Conservation (phyloP, 257 asterid genomes). For the Apocynum venetum region DNA sequence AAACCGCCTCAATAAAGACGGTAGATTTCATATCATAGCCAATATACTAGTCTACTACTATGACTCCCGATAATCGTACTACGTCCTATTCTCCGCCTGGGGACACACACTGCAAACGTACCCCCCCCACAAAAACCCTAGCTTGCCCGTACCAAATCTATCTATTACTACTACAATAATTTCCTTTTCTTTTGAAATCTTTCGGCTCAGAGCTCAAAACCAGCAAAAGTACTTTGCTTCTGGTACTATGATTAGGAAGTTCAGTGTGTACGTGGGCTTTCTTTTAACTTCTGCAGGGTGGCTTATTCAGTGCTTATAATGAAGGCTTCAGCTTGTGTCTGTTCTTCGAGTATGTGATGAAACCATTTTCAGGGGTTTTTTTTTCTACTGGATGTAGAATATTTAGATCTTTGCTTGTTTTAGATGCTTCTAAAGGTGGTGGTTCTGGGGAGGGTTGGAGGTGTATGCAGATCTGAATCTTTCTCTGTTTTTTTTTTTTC, state of each 20-base stretch:
- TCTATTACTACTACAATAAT: neutral
- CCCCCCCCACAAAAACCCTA: no score
- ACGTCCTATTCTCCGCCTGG: no score
- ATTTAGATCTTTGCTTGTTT: neutral
- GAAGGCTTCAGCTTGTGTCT: neutral
- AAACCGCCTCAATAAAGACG: neutral
- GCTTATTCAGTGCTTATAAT: no score
- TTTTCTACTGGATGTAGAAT: neutral
- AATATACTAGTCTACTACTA: no score
- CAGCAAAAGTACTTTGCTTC: neutral
- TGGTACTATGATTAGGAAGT: neutral
- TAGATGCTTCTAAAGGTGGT: neutral
- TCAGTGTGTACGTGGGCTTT: neutral
- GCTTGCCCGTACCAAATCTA: conserved; percentile 13
- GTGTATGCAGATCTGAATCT: neutral
- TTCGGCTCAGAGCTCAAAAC: neutral
- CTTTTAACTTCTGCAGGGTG: no score
- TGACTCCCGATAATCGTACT: no score
- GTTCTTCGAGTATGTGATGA: no score
- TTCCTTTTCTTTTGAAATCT: neutral
- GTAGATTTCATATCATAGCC: no score
- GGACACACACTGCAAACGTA: neutral
- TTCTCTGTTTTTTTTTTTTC: conserved; percentile 3
- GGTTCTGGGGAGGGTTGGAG: conserved; percentile 2
- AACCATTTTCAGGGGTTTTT: no score